These are phyloP conservation scores for Penicillium sp. DNA, from an alignment of 2,329 filamentous ascomycete species.

Conservation along the genomic window DNA sequence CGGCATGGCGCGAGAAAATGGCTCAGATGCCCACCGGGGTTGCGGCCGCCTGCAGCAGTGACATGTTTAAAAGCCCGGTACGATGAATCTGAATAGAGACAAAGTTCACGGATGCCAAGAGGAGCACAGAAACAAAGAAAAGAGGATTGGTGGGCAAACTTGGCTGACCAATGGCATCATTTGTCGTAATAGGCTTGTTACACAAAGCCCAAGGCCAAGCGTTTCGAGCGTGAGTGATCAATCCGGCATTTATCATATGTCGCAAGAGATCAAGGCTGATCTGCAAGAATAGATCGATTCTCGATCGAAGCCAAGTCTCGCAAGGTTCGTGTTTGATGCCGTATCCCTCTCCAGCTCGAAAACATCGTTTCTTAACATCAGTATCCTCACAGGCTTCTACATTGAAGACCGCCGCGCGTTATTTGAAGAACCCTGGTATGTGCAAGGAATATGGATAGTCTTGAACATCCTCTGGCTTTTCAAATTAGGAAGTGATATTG, in stretches of 20 bases:
- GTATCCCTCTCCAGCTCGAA: not conserved
- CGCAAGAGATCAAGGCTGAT: not conserved
- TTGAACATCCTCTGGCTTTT: not conserved
- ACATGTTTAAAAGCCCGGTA: conserved; percentile 80
- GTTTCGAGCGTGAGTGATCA: conserved; percentile 76
- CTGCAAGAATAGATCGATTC: conserved; percentile 52
- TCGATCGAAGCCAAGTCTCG: conserved; percentile 64
- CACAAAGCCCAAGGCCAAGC: conserved; percentile 74
- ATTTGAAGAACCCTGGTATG: conserved; percentile 72
- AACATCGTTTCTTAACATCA: not conserved
- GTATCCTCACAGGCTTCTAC: conserved; percentile 59
- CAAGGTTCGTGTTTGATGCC: conserved; percentile 34
- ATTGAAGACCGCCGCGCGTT: conserved; percentile 81
- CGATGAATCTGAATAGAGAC: conserved; percentile 27
- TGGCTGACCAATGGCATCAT: conserved; percentile 20
- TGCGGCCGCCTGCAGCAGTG: conserved; percentile 76
- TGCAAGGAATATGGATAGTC: not conserved
- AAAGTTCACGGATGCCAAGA: not conserved
- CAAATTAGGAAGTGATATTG: not conserved
- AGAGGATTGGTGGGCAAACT: not conserved
- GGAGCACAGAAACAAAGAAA: not conserved
- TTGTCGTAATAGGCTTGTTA: conserved; percentile 41
- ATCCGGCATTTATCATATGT: not conserved
- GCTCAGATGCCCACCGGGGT: conserved; percentile 74
- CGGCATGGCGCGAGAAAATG: conserved; percentile 67